Evolutionary conservation across 106 monocot genomes (phyloP), one percentile per base, ranked within the genome.

Genomic region (Dendrobium officinale): DNA sequence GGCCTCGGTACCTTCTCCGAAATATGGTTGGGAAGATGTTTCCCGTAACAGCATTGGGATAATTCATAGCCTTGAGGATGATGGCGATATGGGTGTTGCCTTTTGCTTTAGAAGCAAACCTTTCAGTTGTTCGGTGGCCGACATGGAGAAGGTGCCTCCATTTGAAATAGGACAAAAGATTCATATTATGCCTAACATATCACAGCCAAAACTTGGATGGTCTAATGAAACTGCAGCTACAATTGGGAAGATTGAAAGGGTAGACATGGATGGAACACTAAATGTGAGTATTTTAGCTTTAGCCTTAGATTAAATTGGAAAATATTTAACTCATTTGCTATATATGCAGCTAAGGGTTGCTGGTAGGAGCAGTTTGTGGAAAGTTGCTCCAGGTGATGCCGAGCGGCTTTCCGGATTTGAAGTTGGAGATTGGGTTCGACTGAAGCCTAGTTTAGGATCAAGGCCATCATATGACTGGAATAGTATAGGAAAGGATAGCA

Each of bases 21-120:
- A 99, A 85, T 99, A 95, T 77, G 99, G 99, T 72, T 99, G 99
- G 99, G 99, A 99, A 77, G 99, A 99, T 93, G 99, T 99, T 3
- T 87, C 88, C 11, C 83, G 91, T 48, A 88, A 83, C 79, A 95
- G 99, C 82, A 91, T 99, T 72, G 99, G 99, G 22, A 87, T 99
- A 77, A 82, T 99, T 72, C 99, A 99, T 81, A 93, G 91, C 79
- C 81, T 99, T 79, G 93, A 99, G 85, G 93, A 99, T 77, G 93
- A 91, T 78, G 95, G 99, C 49, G 93, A 99, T 79, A 85, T 93
- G 88, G 91, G 99, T 45, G 86, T 95, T 82, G 95, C 91, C 40
- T 95, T 93, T 77, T 99, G 99, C 80, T 99, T 93, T 78, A 91
- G 91, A 73, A 90, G 82, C 81, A 95, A 90, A 81, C 84, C 88